Evolutionary conservation across 495 filamentous ascomycete genomes (phyloP), one percentile per base, ranked within the genome.

Genomic region (Talaromyces ruber): DNA sequence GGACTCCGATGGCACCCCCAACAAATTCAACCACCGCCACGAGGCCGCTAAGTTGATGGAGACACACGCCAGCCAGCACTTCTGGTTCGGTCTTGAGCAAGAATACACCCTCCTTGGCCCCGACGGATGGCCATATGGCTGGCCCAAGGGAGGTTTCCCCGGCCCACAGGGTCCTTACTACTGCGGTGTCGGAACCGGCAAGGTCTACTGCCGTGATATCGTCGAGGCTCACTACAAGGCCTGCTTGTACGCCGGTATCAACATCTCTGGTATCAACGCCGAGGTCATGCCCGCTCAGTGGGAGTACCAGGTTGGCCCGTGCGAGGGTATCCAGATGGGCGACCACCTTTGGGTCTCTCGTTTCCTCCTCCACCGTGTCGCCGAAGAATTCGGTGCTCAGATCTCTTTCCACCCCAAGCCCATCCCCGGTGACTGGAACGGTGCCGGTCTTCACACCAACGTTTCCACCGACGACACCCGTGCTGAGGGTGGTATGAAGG

Each of bases 261-360:
- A 92, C 70, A 97, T 98, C 78, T 96, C 94, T 32, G 94, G 94
- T 77, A 97, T 93, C 81, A 98, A 98, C 79, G 94, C 94, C 56
- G 94, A 98, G 86, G 94, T 98, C 72, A 93, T 97, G 87, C 92
- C 94, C 61, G 92, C 89, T 63, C 94, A 98, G 76, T 98, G 94
- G 94, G 94, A 98, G 80, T 98, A 92, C 88, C 94, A 98, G 77
- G 89, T 98, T 70, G 94, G 95, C 64, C 95, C 95, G 65, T 97
- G 93, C 80, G 71, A 80, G 45, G 94, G 94, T 55, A 98, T 98
- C 72, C 85, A 91, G 72, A 79, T 97, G 86, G 94, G 94, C 77
- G 94, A 98, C 77, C 88, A 97, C 63, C 90, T 98, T 72, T 98
- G 95, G 94, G 83, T 97, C 71, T 90, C 94, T 64, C 93, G 94